Conservation (phyloP, 371 early-diverging fungal genomes). For the Thermomucor indicae-seudaticae region DNA sequence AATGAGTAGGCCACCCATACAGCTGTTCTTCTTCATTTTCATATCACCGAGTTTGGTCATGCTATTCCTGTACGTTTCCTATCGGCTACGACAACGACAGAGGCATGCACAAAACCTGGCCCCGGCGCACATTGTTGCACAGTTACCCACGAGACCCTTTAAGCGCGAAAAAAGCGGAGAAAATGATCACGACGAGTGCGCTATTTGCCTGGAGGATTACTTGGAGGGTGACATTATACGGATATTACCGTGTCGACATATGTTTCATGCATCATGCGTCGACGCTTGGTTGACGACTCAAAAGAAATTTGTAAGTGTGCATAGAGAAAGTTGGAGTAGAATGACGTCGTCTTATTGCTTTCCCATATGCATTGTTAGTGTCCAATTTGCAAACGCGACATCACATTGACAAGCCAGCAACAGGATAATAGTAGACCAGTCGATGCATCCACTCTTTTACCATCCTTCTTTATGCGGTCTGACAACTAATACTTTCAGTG, state of each 20-base stretch:
- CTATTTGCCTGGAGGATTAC: constrained; percentile 93
- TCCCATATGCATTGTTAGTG: constrained; percentile 45
- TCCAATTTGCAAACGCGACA: constrained; percentile 76
- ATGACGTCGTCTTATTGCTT: neutral
- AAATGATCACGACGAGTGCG: constrained; percentile 77
- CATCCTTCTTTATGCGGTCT: too few relatives aligned
- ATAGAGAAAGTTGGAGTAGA: neutral
- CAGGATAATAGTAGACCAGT: too few relatives aligned
- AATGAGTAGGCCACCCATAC: constrained; percentile 54
- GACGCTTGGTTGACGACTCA: constrained; percentile 82
- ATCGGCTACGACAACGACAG: constrained; percentile 60
- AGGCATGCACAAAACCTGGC: constrained; percentile 59
- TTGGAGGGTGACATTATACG: constrained; percentile 73
- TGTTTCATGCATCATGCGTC: constrained; percentile 89
- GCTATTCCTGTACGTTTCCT: constrained; percentile 63
- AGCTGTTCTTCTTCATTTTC: constrained; percentile 66
- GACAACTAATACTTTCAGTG: too few relatives aligned
- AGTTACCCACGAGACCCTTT: constrained; percentile 57
- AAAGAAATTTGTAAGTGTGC: constrained; percentile 70
- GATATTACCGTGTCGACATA: constrained; percentile 85
- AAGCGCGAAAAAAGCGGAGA: constrained; percentile 46
- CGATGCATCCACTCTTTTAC: too few relatives aligned
- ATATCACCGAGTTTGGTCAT: constrained; percentile 68
- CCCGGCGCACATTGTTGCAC: constrained; percentile 58
- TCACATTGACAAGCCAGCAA: too few relatives aligned